Evolutionary conservation across 23 red algal genomes (phyloP).

Genomic region (Gracilaria vermiculophylla): DNA sequence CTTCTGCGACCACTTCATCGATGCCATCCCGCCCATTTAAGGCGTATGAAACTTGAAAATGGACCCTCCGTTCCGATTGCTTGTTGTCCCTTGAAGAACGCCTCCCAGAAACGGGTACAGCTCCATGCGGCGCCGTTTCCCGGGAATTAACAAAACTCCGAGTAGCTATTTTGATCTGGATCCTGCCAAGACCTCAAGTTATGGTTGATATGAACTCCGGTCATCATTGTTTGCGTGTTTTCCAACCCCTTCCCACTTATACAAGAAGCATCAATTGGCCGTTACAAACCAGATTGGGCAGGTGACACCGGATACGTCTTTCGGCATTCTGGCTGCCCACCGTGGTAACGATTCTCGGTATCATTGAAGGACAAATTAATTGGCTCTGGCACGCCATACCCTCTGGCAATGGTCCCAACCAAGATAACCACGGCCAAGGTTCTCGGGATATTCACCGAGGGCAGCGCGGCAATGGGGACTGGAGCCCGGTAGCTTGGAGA

Average conservation of each 20-base stretch:
- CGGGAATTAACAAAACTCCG: neutral
- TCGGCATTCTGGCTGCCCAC: neutral
- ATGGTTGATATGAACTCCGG: neutral
- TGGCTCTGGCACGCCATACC: neutral
- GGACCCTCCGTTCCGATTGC: neutral
- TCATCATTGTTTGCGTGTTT: neutral
- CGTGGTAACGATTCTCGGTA: neutral
- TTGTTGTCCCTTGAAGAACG: neutral
- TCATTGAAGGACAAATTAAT: neutral
- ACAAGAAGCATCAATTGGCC: neutral
- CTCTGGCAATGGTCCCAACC: neutral
- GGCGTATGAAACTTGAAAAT: neutral
- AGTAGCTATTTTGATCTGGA: neutral
- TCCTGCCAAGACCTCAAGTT: neutral
- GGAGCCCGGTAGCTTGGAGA: too few species aligned
- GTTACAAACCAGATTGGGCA: neutral
- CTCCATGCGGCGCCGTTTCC: neutral
- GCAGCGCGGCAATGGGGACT: too few species aligned
- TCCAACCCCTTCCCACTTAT: neutral
- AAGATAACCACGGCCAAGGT: neutral
- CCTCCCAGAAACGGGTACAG: neutral
- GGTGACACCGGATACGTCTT: neutral
- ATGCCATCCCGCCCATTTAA: neutral
- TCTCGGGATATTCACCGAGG: neutral
- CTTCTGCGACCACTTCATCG: neutral